Evolutionary conservation across 306 rosid species (phyloP), one percentile per base, ranked within the genome.

Genomic region (Gynostemma pentaphyllum): DNA sequence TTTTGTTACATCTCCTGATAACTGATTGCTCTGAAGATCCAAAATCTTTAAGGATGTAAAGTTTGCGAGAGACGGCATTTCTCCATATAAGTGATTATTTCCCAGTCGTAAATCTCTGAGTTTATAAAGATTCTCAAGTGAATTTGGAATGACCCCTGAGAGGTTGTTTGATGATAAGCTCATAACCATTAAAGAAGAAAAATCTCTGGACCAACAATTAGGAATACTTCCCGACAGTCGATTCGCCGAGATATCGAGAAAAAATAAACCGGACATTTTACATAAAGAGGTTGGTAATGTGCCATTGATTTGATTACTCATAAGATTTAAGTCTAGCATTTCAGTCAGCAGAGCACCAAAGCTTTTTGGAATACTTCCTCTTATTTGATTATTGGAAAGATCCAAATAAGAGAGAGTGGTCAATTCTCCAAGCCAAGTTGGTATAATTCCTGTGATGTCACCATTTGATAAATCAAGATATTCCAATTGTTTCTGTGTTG

Each of bases 321-420:
- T 45, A 62, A 14, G 32, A 26, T 8, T 6, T 10, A 9, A 23
- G 18, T 27, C 16, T 7, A 23, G 14, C 32, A 24, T n/a, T n/a
- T n/a, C n/a, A n/a, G n/a, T n/a, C n/a, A n/a, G n/a, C n/a, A n/a
- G n/a, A n/a, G n/a, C 8, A 8, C 2, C 36, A 22, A 26, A 9
- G 28, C n/a, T 22, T 28, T 1, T 5, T 2, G 19, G 37, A 52
- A 52, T 7, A 12, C n/a, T 5, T 9, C 60, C 60, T 7, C 0
- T 19, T 12, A 55, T 10, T 28, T 1, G 16, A 18, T 74, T 68
- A 4, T 62, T 14, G n/a, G 74, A 74, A 22, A 68, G 73, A 62
- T 68, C 45, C 4, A 74, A 28, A 9, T 0, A 1, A 0, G 16
- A 2, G 23, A 52, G 32, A 21, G 2, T 5, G 27, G 18, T 23